These are phyloP conservation scores for Sordariomycetes sp. DNA, from an alignment of 2,329 filamentous ascomycete species.

Conservation along the genomic window DNA sequence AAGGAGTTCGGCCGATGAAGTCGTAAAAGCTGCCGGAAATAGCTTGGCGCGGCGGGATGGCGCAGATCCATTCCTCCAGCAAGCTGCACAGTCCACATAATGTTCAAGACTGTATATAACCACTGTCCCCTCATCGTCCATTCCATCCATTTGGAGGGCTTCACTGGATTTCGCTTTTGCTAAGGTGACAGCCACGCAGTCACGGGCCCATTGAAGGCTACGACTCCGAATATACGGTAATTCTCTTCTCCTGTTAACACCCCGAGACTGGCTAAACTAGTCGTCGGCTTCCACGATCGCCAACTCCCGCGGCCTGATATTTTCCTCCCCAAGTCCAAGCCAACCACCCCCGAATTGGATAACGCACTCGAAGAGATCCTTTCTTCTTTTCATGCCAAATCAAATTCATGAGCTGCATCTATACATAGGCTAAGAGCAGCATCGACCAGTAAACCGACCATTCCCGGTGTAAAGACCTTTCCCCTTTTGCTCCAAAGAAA, in stretches of 20 bases:
- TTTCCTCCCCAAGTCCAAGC: background rate
- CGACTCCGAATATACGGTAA: background rate
- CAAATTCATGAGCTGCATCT: conserved; percentile 22
- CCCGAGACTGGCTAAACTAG: background rate
- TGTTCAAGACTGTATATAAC: too few relatives aligned
- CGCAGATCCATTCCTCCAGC: too few relatives aligned
- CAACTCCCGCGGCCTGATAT: too few relatives aligned
- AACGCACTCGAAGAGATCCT: background rate
- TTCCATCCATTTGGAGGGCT: too few relatives aligned
- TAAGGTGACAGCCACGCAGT: background rate
- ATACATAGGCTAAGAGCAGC: conserved; percentile 24
- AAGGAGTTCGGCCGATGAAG: background rate
- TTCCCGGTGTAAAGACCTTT: conserved; percentile 21
- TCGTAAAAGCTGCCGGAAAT: background rate
- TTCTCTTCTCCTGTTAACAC: background rate
- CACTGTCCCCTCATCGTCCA: too few relatives aligned
- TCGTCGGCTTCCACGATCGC: background rate
- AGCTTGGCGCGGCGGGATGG: background rate
- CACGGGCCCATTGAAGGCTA: background rate
- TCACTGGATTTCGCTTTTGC: too few relatives aligned
- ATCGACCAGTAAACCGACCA: conserved; percentile 12
- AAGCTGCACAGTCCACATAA: background rate
- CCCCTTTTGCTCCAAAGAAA: conserved; percentile 36
- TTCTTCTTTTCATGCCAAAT: conserved; percentile 5
- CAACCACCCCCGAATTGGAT: background rate